Base-by-base conservation (phyloP, 2,329 filamentous ascomycete species). In the Pseudonectria foliicola region DNA sequence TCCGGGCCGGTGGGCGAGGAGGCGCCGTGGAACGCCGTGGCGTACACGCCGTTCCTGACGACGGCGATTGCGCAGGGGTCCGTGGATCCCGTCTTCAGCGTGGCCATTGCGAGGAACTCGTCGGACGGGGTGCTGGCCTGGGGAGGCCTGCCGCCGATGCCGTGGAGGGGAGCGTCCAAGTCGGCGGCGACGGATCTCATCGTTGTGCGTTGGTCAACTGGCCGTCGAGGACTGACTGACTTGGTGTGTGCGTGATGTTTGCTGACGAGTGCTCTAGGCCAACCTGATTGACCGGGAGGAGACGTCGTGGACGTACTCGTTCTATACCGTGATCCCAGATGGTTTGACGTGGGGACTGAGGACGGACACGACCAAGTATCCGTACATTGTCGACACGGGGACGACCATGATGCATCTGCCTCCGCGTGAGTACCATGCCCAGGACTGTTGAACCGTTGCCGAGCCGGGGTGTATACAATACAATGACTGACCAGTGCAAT, bases 241-340 rank as follows among this genome's bases (percentile, higher is more conserved):
- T 6, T 23, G 6, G 7, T 3, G 15, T 26, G 18, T 21, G 13
- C 7, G 13, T 8, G 11, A 10, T 34, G n/a, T 10, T 27, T 10
- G 18, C 30, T 45, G 10, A 43, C 27, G 25, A 30, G 21, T 13
- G 10, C 15, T 26, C 4, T 13, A 74, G 70, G 64, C 67, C 27
- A 66, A 67, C 31, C 54, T 74, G 24, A 59, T 56, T 12, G 50
- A 52, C 5, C 48, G 58, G 13, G 47, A 56, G 3, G 56, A 57
- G 35, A 64, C 66, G 5, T 54, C 64, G 1, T 69, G 56, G 53
- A 52, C 63, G 38, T 67, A 68, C 39, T 72, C 70, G 3, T 74
- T 70, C 49, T 75, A 75, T 45, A 73, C 71, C 13, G 63, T 74
- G 37, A 55, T 73, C 31, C 66, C 67, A 1, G 67, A 71, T 36